Base-by-base conservation (phyloP, 805 yeast genomes). In the Lipomyces starkeyi region DNA sequence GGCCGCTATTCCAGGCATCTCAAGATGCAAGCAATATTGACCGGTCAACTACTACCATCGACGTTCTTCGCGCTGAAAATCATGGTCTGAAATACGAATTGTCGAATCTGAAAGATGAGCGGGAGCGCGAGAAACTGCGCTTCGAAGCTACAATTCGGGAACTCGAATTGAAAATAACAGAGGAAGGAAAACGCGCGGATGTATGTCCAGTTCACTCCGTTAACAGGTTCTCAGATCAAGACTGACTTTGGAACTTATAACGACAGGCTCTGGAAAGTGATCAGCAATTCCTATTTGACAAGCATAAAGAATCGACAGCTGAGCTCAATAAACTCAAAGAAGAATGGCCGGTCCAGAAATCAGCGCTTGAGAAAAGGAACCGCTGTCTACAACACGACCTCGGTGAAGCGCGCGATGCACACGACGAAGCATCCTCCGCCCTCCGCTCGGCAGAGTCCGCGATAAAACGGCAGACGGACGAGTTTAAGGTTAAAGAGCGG, bases 371-470 rank as follows among this genome's bases (percentile, higher is more conserved):
- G 62, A 35, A 74, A 65, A 68, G 78, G 72, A 61, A 81, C 47
- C 79, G 81, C 34, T 77, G 79, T 49, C 74, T 84, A 62, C 74
- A 79, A 22, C 74, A 80, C 0, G 80, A 83, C 57, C 73, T 80
- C 59, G 73, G 74, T 1, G 73, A 69, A 8, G 61, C 71, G 14
- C 63, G 65, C 20, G 71, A 74, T 6, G 69, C 71, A 4, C 59
- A 64, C 7, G 75, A 71, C 5, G 80, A 78, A 32, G 67, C 77
- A 0, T 63, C 71, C 20, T 60, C 65, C 9, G 76, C 76, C 37
- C 62, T 70, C 4, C 65, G 63, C 20, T 17, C 66, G 37, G 55
- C 61, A 3, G 27, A 25, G 4, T 53, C 71, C 5, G 20, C 53
- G 25, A 34, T 68, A 7, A 37, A 62, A 35, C 75, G 77, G 63